Evolutionary conservation across 2,329 filamentous ascomycete species (phyloP).

Genomic region (Colletotrichum orchidophilum): DNA sequence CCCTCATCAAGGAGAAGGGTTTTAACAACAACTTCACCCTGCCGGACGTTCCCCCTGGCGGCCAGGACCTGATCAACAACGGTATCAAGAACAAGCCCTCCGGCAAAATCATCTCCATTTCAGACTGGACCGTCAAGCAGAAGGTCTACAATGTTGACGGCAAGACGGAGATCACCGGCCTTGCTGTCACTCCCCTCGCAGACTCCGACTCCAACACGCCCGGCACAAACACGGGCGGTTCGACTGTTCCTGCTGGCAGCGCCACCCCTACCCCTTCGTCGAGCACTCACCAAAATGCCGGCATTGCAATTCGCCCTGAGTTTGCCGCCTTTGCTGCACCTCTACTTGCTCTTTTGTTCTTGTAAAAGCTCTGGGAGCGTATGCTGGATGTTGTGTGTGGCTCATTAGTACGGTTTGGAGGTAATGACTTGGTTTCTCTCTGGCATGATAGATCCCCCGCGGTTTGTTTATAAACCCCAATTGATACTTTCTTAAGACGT

Average conservation of each 20-base stretch:
- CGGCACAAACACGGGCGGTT: slow-evolving; percentile 51
- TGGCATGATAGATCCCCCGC: slow-evolving; percentile 30
- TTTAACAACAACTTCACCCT: slow-evolving; percentile 86
- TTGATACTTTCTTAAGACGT: background rate
- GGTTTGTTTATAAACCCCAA: slow-evolving; percentile 25
- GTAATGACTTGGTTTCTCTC: slow-evolving; percentile 30
- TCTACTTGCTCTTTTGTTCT: slow-evolving; percentile 30
- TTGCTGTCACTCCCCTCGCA: slow-evolving; percentile 58
- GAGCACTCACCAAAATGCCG: slow-evolving; percentile 42
- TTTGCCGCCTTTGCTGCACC: slow-evolving; percentile 23
- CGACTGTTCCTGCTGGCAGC: slow-evolving; percentile 10
- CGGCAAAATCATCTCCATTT: slow-evolving; percentile 76
- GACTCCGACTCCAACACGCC: slow-evolving; percentile 56
- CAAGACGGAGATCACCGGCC: slow-evolving; percentile 48
- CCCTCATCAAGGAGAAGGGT: slow-evolving; percentile 71
- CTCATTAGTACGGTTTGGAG: slow-evolving; percentile 19
- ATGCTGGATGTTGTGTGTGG: slow-evolving; percentile 1
- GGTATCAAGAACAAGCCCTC: slow-evolving; percentile 73
- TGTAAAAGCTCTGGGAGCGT: slow-evolving; percentile 23
- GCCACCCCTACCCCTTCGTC: slow-evolving; percentile 32
- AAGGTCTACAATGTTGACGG: slow-evolving; percentile 52
- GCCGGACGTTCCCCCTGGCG: slow-evolving; percentile 73
- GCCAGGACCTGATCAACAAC: slow-evolving; percentile 77
- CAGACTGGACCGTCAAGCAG: slow-evolving; percentile 66
- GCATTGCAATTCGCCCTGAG: slow-evolving; percentile 25